A percentile compares a stretch with the other conserved stretches of the same genome.
Conservation (phyloP, 75 land plant species). For the Pinus tabuliformis region DNA sequence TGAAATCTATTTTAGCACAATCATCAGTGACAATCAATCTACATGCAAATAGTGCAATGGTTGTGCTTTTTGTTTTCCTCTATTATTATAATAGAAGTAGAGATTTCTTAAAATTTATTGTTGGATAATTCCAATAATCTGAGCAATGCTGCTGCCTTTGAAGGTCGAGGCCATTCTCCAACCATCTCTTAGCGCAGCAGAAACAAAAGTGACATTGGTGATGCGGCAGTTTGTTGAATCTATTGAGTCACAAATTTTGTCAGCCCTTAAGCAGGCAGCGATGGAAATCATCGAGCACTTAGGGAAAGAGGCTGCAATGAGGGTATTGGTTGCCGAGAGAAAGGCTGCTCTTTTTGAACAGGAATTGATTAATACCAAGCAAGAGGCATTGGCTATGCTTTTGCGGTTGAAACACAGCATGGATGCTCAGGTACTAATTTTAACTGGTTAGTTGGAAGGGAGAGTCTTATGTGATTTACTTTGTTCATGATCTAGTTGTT, state of each 20-base stretch:
- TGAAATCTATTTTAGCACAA: background rate
- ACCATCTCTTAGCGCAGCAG: slow-evolving; percentile 5
- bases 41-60: background rate
- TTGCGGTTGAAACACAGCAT: slow-evolving; percentile 55
- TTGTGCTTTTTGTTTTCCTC: background rate
- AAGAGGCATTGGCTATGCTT: slow-evolving; percentile 58
- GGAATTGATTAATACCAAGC: slow-evolving; percentile 54
- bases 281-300: slow-evolving; percentile 59
- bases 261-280: slow-evolving; percentile 18
- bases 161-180: slow-evolving; percentile 5
- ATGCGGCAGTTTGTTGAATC: slow-evolving; percentile 10
- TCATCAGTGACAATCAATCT: background rate
- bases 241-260: slow-evolving; percentile 1
- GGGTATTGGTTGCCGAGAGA: slow-evolving; percentile 60
- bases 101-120: background rate
- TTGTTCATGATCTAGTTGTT: background rate
- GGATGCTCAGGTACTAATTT: slow-evolving; percentile 55
- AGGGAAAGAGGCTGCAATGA: slow-evolving; percentile 76
- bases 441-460: background rate
- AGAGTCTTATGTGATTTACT: background rate
- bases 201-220: slow-evolving; percentile 7
- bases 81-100: background rate
- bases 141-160: background rate
- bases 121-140: background rate
- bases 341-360: slow-evolving; percentile 42